Base-by-base conservation (phyloP, 2,329 filamentous ascomycete genomes). In the Cytospora chrysosperma region DNA sequence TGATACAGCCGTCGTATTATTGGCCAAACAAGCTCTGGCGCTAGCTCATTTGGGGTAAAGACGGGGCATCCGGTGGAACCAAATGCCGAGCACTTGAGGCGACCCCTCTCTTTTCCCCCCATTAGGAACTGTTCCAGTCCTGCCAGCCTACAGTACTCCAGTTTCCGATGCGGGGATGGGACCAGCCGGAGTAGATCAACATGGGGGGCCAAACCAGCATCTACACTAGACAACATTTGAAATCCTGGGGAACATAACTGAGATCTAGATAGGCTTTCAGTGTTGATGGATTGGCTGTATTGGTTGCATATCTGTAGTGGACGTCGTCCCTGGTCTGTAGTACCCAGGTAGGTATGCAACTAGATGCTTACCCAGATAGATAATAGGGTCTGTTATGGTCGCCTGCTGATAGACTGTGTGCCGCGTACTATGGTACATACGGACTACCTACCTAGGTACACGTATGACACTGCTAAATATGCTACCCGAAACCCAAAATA, bases 11-110 rank as follows among this genome's bases (percentile, higher is more conserved):
- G 12, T 12, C n/a, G 43, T 24, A 47, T 47, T 4, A 47, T 24
- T 47, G 43, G 43, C 13, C 4, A 47, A 4, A 1, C 43, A 24
- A 19, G 28, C 17, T 2, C 49, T 5, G 28, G 27, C 12, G 51
- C 59, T 55, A 61, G 37, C 17, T 8, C 24, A 55, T n/a, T 40
- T 34, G 28, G 28, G 37, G 37, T 26, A 49, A 19, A 27, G 34
- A 24, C n/a, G 4, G 13, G n/a, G 47, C 51, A 19, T 37, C 59
- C 51, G 59, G 59, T 21, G 51, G 24, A 55, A 37, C 53, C 28
- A 52, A 55, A 34, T 61, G 51, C 59, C 59, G 59, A n/a, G n/a
- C n/a, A n/a, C n/a, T n/a, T n/a, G n/a, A 61, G 51, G 51, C 21
- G 59, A 30, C 59, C 59, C 59, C 40, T 40, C 59, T 30, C n/a